Evolutionary conservation across 768 basidiomycete genomes (phyloP).

Genomic region (Pleurotus pulmonarius): DNA sequence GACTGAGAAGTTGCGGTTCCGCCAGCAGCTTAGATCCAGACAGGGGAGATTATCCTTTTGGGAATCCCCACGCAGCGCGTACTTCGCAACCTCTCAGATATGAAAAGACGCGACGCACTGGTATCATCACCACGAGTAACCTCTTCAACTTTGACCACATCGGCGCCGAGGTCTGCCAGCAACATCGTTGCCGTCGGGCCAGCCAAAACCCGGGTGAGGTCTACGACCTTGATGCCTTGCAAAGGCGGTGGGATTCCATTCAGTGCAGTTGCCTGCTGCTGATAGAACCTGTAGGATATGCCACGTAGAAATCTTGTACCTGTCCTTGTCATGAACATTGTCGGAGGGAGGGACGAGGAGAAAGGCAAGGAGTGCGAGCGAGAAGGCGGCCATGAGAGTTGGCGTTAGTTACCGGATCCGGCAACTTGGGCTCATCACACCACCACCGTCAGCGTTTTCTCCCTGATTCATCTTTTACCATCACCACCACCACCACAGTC

Average conservation of each 20-base stretch:
- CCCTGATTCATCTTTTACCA: conserved; percentile 1
- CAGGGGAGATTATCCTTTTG: too few relatives aligned
- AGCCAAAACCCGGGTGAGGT: conserved; percentile 88
- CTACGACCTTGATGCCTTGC: conserved; percentile 77
- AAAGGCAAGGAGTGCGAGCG: neutral
- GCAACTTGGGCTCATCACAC: conserved; percentile 8
- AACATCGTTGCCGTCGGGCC: conserved; percentile 90
- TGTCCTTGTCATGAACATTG: neutral
- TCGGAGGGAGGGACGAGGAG: neutral
- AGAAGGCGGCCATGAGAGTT: neutral
- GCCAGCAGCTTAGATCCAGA: too few relatives aligned
- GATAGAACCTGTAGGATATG: neutral
- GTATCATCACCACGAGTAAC: conserved; percentile 85
- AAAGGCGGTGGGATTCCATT: conserved; percentile 74
- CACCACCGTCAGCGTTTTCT: conserved; percentile 2
- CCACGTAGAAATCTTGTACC: neutral
- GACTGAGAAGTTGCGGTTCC: too few relatives aligned
- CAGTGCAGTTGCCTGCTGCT: neutral
- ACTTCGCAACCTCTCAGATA: too few relatives aligned
- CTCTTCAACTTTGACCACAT: conserved; percentile 92
- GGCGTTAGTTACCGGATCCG: neutral
- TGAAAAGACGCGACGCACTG: conserved; percentile 37
- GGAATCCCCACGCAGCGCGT: too few relatives aligned
- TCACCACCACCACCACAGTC: neutral
- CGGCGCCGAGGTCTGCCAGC: conserved; percentile 88